Conservation (phyloP, 2,329 filamentous ascomycete species). For the Gliomastix tumulicola region DNA sequence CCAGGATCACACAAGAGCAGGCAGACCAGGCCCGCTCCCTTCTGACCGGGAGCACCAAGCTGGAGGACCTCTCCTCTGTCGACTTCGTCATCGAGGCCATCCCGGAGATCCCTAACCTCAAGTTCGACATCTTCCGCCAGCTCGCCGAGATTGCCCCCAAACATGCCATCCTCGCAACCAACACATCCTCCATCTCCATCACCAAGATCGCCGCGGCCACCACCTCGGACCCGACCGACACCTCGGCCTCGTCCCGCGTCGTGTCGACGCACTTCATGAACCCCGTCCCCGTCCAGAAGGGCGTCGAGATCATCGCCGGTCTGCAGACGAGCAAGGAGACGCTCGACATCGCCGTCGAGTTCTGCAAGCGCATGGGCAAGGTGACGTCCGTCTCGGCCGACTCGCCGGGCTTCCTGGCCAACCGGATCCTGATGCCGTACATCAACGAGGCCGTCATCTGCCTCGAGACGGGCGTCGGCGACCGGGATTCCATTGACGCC, state of each 20-base stretch:
- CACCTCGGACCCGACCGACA: constrained; percentile 68
- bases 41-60: constrained; percentile 61
- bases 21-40: constrained; percentile 67
- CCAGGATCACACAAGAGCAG: constrained; percentile 74
- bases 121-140: constrained; percentile 78
- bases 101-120: constrained; percentile 83
- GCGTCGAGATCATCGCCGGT: constrained; percentile 94
- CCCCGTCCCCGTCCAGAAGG: constrained; percentile 92
- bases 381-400: constrained; percentile 82
- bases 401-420: constrained; percentile 89
- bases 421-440: constrained; percentile 97
- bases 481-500: constrained; percentile 84
- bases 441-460: constrained; percentile 98
- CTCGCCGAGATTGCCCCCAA: constrained; percentile 75
- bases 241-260: constrained; percentile 77
- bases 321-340: constrained; percentile 84
- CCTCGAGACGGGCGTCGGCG: constrained; percentile 85
- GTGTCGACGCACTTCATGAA: constrained; percentile 99
- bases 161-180: constrained; percentile 89
- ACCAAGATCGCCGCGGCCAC: constrained; percentile 91
- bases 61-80: constrained; percentile 72
- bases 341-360: constrained; percentile 72
- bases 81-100: constrained; percentile 99
- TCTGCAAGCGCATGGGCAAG: constrained; percentile 92
- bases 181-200: constrained; percentile 98